Base-by-base conservation (phyloP, 1,284 basidiomycete genomes). In the Leccinum glutinopallens region DNA sequence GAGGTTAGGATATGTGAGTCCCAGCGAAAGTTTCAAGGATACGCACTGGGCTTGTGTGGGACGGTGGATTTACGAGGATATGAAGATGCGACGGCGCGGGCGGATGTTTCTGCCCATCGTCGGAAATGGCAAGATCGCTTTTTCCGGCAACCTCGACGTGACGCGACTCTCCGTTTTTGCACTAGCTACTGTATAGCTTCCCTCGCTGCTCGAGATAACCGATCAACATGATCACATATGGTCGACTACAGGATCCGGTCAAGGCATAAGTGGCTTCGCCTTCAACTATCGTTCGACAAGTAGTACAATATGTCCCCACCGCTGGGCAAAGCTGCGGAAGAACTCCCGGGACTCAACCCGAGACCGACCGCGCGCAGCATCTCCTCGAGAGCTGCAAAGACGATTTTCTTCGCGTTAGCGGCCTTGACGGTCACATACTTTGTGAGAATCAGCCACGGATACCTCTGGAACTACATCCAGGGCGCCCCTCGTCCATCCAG, bases 391-490 rank as follows among this genome's bases (percentile, higher is more conserved):
- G 46, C 33, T 3, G 4, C 37, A 55, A 75, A 63, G 63, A 56
- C 58, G 19, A 19, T 43, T 12, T 19, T 73, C 15, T 4, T 74
- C 12, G 64, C 39, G 6, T 51, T 75, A 10, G 65, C 67, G 25
- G 71, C 64, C 35, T 65, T 74, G 46, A 61, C 51, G 5, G 55
- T 70, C 37, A 64, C 70, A 3, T 29, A 62, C 33, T 62, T 75
- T 22, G 58, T 61, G 51, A 64, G 55, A 58, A 13, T 32, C 3
- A 25, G 61, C 35, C 59, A 56, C 29, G 41, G 46, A 19, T 64
- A 51, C n/a, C 19, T 65, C 29, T 71, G 58, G 69, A 43, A 63
- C 17, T 33, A 43, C 39, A 37, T 55, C 9, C 53, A 55, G 32
- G 15, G 13, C 37, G 6, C 39, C 32, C 46, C 53, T 25, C 22